phyloP scores from a whole-genome alignment of 345 rosid species.

The Cardamine chenopodiifolia region DNA sequence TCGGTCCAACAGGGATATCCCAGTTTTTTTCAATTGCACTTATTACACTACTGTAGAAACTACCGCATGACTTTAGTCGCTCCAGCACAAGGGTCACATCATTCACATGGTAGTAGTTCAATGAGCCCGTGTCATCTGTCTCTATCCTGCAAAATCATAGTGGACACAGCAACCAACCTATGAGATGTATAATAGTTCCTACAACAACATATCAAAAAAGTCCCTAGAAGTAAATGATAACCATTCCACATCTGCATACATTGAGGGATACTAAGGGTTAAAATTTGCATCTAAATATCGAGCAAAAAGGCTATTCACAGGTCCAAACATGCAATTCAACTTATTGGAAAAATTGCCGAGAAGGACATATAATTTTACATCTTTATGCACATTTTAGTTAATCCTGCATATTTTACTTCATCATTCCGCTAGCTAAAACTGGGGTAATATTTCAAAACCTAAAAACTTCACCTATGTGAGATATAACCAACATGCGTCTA shows the following conservation, averaged over 20 bases:
- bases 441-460: constrained; percentile 13
- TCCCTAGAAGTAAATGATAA: constrained; percentile 5
- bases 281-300: constrained; percentile 7
- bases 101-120: constrained; percentile 64
- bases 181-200: constrained; percentile 21
- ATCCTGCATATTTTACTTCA: constrained; percentile 4
- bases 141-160: constrained; percentile 70
- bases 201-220: constrained; percentile 21
- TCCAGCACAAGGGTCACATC: constrained; percentile 64
- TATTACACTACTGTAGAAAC: constrained; percentile 54
- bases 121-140: constrained; percentile 51
- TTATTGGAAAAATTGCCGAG: neutral
- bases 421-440: neutral
- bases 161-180: constrained; percentile 33
- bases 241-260: constrained; percentile 13
- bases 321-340: constrained; percentile 25
- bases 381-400: constrained; percentile 5
- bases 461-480: neutral
- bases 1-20: constrained; percentile 52
- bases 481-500: constrained; percentile 16
- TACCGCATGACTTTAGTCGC: constrained; percentile 64
- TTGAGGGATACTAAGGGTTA: constrained; percentile 11
- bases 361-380: constrained; percentile 7
- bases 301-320: constrained; percentile 18
- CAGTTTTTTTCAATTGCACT: constrained; percentile 65